phyloP scores from a whole-genome alignment of 495 filamentous ascomycete species.

The Xylaria telfairii region DNA sequence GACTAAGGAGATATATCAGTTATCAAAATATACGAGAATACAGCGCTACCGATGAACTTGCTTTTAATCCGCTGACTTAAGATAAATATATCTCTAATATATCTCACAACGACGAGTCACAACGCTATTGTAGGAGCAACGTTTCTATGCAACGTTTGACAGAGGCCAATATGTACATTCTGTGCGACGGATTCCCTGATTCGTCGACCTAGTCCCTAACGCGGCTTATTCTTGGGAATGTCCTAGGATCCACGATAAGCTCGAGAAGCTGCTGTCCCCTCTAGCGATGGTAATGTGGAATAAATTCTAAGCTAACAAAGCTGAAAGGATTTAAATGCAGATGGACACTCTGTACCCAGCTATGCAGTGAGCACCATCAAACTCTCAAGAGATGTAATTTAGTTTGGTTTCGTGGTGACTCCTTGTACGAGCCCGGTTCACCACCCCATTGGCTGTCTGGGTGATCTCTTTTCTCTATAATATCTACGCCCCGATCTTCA shows the following conservation, averaged over 20 bases:
- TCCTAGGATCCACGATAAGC: background rate
- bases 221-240: background rate
- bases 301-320: background rate
- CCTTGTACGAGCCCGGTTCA: too few relatives aligned
- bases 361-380: too few relatives aligned
- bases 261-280: background rate
- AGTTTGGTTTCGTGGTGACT: too few relatives aligned
- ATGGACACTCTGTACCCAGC: too few relatives aligned
- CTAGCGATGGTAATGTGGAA: too few relatives aligned
- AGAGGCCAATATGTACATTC: background rate
- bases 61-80: background rate
- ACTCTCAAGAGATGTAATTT: too few relatives aligned
- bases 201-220: background rate
- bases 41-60: background rate
- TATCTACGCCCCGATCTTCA: background rate
- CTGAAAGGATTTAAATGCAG: background rate
- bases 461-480: background rate
- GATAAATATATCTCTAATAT: background rate
- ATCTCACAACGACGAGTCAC: background rate
- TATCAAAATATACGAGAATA: background rate
- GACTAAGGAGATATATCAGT: background rate
- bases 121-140: background rate
- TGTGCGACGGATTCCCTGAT: background rate
- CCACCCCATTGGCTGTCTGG: too few relatives aligned
- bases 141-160: background rate